These are phyloP conservation scores for Martensiomyces pterosporus DNA, from an alignment of 192 early-diverging fungal species.

Conservation along the genomic window DNA sequence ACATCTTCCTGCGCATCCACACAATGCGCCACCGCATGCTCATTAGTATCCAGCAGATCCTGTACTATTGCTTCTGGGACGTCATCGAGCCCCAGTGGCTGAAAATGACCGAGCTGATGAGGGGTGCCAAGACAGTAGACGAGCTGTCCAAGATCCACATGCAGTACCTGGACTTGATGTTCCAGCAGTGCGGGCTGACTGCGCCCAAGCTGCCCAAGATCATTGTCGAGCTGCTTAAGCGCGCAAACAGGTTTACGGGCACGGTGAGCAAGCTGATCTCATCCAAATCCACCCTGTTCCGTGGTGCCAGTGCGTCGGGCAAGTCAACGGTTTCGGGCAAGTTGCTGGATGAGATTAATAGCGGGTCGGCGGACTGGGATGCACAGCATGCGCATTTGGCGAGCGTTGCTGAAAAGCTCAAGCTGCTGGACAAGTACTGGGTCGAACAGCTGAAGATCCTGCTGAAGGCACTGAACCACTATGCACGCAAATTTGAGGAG, in stretches of 20 bases:
- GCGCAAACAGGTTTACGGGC: slow-evolving; percentile 28
- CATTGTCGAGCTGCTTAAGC: slow-evolving; percentile 31
- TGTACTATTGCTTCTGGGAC: slow-evolving; percentile 86
- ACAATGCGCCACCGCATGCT: slow-evolving; percentile 79
- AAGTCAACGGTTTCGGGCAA: slow-evolving; percentile 25
- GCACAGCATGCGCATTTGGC: slow-evolving; percentile 32
- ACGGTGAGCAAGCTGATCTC: slow-evolving; percentile 16
- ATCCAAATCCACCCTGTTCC: slow-evolving; percentile 22
- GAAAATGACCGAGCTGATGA: slow-evolving; percentile 60
- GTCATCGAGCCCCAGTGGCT: slow-evolving; percentile 90
- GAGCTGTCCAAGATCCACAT: slow-evolving; percentile 76
- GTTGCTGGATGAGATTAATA: slow-evolving; percentile 19
- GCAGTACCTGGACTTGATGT: slow-evolving; percentile 79
- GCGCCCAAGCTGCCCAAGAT: slow-evolving; percentile 79
- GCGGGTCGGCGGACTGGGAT: slow-evolving; percentile 6
- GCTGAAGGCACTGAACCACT: slow-evolving; percentile 75
- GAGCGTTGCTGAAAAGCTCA: slow-evolving; percentile 40
- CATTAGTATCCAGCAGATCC: slow-evolving; percentile 86
- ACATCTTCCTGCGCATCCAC: slow-evolving; percentile 61
- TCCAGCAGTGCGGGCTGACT: slow-evolving; percentile 89
- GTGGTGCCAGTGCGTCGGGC: slow-evolving; percentile 36
- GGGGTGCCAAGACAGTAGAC: slow-evolving; percentile 75
- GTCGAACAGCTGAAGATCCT: slow-evolving; percentile 63
- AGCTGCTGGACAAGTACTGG: slow-evolving; percentile 53
- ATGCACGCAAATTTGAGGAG: slow-evolving; percentile 74